Conservation (phyloP, 1,139 yeast genomes). For the Torulaspora pretoriensis region DNA sequence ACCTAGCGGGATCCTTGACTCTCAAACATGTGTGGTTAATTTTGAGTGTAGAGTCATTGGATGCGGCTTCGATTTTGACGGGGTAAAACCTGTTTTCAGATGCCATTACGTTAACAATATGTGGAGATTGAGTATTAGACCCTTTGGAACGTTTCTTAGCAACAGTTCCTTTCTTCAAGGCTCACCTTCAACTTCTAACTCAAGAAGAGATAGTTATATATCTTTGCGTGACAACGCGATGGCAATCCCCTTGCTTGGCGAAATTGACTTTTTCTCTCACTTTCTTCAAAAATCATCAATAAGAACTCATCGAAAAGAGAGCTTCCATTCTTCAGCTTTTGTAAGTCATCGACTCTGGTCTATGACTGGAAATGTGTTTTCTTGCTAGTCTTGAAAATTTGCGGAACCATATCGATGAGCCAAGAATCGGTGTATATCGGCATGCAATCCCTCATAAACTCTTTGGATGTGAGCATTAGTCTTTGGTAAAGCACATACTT, state of each 20-base stretch:
- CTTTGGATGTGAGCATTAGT: slow-evolving; percentile 78
- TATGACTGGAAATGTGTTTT: not conserved
- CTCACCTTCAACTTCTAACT: not conserved
- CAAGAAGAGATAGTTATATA: not conserved
- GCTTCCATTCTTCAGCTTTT: not conserved
- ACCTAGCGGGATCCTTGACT: slow-evolving; percentile 72
- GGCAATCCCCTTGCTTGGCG: slow-evolving; percentile 1
- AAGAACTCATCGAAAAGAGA: too few species aligned
- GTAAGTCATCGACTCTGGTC: not conserved
- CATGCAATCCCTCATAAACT: slow-evolving; percentile 84
- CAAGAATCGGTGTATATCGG: slow-evolving; percentile 59
- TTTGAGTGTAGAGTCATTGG: slow-evolving; percentile 26
- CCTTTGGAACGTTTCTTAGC: not conserved
- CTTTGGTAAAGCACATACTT: slow-evolving; percentile 75
- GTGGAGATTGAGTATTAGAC: slow-evolving; percentile 1
- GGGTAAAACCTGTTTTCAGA: slow-evolving; percentile 17
- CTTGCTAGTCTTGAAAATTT: slow-evolving; percentile 27
- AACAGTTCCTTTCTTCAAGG: not conserved
- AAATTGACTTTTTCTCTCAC: not conserved
- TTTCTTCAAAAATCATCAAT: too few species aligned
- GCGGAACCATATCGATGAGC: slow-evolving; percentile 64
- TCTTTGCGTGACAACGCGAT: slow-evolving; percentile 1
- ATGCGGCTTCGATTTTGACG: slow-evolving; percentile 23
- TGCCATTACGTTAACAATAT: slow-evolving; percentile 10
- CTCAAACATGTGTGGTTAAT: slow-evolving; percentile 74